Evolutionary conservation across 768 basidiomycete genomes (phyloP).

Genomic region (Collybiopsis luxurians): DNA sequence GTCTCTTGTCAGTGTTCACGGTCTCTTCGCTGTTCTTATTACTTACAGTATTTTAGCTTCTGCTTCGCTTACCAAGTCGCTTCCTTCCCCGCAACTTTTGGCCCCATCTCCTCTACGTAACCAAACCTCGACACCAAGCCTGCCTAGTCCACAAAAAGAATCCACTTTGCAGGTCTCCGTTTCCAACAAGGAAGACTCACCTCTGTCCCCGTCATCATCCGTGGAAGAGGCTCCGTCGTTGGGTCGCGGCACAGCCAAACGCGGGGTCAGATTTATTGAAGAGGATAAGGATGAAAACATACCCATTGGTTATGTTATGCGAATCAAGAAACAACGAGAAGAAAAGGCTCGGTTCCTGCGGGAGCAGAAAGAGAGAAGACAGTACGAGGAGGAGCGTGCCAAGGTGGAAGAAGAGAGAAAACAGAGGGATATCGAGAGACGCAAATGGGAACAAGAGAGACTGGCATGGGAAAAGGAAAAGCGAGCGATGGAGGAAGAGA

Average conservation of each 20-base stretch:
- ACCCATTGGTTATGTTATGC: constrained; percentile 68
- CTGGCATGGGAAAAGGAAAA: constrained; percentile 50
- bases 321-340: constrained; percentile 69
- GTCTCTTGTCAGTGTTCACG: constrained; percentile 9
- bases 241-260: constrained; percentile 27
- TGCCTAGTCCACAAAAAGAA: constrained; percentile 2
- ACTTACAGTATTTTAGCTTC: background rate
- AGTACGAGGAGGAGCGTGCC: constrained; percentile 41
- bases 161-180: constrained; percentile 10
- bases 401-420: constrained; percentile 42
- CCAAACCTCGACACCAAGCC: constrained; percentile 7
- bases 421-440: constrained; percentile 40
- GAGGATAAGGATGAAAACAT: constrained; percentile 66
- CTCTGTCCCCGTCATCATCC: constrained; percentile 11
- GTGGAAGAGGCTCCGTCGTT: background rate
- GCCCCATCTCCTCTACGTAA: constrained; percentile 13
- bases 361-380: constrained; percentile 54
- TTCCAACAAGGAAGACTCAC: constrained; percentile 9
- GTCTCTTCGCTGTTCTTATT: background rate
- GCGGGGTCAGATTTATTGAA: constrained; percentile 66
- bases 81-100: constrained; percentile 2
- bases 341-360: constrained; percentile 68
- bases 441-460: constrained; percentile 42
- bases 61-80: constrained; percentile 4
- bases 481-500: constrained; percentile 51